Evolutionary conservation across 257 asterid species (phyloP), one percentile per base, ranked within the genome.

Genomic region (Rhazya stricta): DNA sequence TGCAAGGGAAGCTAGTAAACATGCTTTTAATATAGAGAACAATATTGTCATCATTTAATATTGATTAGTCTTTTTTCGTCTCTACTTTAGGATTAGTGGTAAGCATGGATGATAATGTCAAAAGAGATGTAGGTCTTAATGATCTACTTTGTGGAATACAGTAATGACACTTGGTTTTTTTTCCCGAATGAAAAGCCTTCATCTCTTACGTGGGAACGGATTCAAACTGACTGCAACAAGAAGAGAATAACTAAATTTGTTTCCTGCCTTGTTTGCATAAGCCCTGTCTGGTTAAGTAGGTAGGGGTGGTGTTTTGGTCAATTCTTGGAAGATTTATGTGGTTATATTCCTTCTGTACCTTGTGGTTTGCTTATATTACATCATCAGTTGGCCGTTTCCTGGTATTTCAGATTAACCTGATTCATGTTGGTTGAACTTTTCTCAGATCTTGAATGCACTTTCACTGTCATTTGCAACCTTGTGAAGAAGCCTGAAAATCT

Each of bases 381-480:
- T 30, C 32, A 9, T 34, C 25, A 45, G 19, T 51, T 50, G 6
- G 25, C 50, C 39, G 30, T 25, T 57, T 30, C 15, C 27, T 45
- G 0, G 23, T 12, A n/a, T 66, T 57, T n/a, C 9, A 51, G 32
- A 65, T 65, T 34, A 32, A 53, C 63, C 30, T 51, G 37, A 29
- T 66, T n/a, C 48, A 58, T 63, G n/a, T 36, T 11, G 57, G n/a
- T 68, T 78, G 29, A 21, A 66, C 79, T 72, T 27, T 62, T 73
- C 69, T 68, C 91, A 95, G 99, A 92, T 84, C 91, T 92, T 67
- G 99, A 95, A 80, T 95, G 99, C 75, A 79, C 87, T 51, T 92
- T 86, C 82, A 89, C 94, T 81, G 86, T 95, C 43, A 88, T 92
- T 66, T 92, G 97, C 89, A 86, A 88, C 90, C 91, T 92, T 78